phyloP scores from a whole-genome alignment of 768 basidiomycete genomes.

The Tulasnella calospora region DNA sequence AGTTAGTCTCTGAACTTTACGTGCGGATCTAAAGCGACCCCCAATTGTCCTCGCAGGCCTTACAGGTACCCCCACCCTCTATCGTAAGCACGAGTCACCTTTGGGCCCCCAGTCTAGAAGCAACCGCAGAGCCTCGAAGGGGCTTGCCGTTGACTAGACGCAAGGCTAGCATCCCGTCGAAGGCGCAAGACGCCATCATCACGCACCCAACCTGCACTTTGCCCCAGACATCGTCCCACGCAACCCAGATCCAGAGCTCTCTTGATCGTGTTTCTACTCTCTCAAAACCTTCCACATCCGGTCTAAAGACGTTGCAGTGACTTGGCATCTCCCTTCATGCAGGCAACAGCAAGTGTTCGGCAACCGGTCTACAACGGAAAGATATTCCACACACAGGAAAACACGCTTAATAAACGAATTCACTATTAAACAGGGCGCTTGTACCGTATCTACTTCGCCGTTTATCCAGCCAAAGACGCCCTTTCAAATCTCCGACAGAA shows the following conservation, averaged over 20 bases:
- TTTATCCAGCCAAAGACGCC: neutral
- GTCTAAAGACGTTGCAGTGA: no score
- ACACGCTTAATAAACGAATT: no score
- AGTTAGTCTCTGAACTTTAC: neutral
- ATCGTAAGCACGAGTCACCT: neutral
- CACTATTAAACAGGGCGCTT: no score
- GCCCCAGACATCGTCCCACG: no score
- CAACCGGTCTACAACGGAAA: no score
- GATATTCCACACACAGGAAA: no score
- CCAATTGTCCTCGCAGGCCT: slow-evolving; percentile 1
- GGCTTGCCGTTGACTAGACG: neutral
- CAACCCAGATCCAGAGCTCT: no score
- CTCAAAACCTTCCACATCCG: no score
- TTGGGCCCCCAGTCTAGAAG: neutral
- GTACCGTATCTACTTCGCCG: neutral
- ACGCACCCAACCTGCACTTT: no score
- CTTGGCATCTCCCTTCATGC: no score
- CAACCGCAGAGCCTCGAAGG: neutral
- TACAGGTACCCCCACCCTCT: neutral
- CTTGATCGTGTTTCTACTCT: no score
- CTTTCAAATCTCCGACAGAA: neutral
- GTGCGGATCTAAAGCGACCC: neutral
- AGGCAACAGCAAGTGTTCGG: no score
- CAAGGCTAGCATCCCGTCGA: neutral
- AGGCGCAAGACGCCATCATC: neutral